Evolutionary conservation across 331 rosid species (phyloP).

Genomic region (Acacia pycnantha): DNA sequence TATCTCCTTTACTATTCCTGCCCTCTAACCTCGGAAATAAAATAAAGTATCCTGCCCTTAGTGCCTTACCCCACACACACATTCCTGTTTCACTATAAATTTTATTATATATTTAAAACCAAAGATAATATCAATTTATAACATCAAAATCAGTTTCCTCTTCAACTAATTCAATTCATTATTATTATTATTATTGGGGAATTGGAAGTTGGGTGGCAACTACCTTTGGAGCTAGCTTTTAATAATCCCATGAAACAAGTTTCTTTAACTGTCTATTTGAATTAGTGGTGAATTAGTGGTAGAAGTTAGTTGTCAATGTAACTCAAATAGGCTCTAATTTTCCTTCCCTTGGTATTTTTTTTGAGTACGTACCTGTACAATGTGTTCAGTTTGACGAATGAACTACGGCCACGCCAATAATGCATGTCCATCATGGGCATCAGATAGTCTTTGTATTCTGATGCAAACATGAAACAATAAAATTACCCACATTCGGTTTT

Average conservation of each 20-base stretch:
- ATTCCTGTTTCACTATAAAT: background rate
- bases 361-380: background rate
- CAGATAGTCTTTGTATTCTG: background rate
- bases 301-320: too few species aligned
- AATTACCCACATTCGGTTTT: background rate
- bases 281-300: too few species aligned
- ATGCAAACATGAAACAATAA: background rate
- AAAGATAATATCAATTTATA: background rate
- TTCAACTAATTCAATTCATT: background rate
- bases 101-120: too few species aligned
- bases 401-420: background rate
- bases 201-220: conserved; percentile 15
- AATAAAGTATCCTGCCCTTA: background rate
- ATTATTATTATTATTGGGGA: background rate
- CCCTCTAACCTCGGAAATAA: conserved; percentile 32
- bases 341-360: too few species aligned
- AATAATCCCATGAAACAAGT: conserved; percentile 5
- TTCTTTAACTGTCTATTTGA: too few species aligned
- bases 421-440: background rate
- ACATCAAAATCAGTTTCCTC: background rate
- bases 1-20: background rate
- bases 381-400: background rate
- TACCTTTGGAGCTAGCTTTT: conserved; percentile 1
- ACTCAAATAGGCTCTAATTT: too few species aligned
- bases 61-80: background rate